Conservation (phyloP, 352 stramenopile species). For the Phytophthora kernoviae region DNA sequence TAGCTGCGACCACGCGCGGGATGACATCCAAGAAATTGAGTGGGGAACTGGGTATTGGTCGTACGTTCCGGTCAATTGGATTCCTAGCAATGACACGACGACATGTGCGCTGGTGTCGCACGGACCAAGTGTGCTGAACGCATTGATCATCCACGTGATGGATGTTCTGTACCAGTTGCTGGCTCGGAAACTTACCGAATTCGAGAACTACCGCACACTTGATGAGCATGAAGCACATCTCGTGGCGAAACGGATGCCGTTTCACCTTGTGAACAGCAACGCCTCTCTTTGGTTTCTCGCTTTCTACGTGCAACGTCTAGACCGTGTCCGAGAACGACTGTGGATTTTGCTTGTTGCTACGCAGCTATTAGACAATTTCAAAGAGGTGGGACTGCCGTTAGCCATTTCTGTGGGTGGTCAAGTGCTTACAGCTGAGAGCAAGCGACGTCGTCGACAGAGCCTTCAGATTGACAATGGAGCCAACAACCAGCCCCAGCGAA, state of each 20-base stretch:
- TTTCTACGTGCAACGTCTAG: slow-evolving; percentile 62
- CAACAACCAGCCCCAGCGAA: neutral
- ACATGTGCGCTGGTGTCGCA: slow-evolving; percentile 51
- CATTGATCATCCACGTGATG: slow-evolving; percentile 66
- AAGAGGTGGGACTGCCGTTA: slow-evolving; percentile 65
- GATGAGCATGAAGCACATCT: slow-evolving; percentile 71
- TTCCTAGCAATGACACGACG: slow-evolving; percentile 46
- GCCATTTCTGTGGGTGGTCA: slow-evolving; percentile 49
- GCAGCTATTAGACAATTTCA: slow-evolving; percentile 73
- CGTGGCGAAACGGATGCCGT: slow-evolving; percentile 77
- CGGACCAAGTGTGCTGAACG: slow-evolving; percentile 67
- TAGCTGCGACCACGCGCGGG: slow-evolving; percentile 24
- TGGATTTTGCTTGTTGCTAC: slow-evolving; percentile 75
- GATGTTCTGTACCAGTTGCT: slow-evolving; percentile 71
- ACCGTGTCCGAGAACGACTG: slow-evolving; percentile 61
- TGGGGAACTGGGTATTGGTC: slow-evolving; percentile 29
- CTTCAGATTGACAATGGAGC: slow-evolving; percentile 18
- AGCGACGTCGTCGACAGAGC: slow-evolving; percentile 35
- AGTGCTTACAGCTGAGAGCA: slow-evolving; percentile 49
- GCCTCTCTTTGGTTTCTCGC: slow-evolving; percentile 72
- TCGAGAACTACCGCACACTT: slow-evolving; percentile 75
- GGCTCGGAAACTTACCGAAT: slow-evolving; percentile 64
- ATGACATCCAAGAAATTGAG: slow-evolving; percentile 12
- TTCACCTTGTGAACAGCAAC: slow-evolving; percentile 82
- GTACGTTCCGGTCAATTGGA: slow-evolving; percentile 59